Percentiles rank a stretch among this genome's conserved stretches.
Conservation (phyloP, 768 basidiomycete species). For the Coprinopsis cinerea region DNA sequence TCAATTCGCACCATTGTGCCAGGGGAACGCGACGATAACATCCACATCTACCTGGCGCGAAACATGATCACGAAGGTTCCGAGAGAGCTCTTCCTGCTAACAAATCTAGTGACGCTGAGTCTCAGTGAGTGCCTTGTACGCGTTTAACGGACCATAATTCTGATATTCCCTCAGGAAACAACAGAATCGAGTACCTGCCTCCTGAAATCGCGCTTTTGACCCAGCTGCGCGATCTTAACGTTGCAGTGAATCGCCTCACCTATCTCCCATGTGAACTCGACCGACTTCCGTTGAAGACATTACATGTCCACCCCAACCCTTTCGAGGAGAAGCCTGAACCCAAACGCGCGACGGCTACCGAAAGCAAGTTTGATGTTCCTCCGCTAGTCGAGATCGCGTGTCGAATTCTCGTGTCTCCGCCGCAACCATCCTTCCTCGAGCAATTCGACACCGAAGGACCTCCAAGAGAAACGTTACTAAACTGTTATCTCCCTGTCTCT, state of each 20-base stretch:
- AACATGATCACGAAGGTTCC: constrained; percentile 55
- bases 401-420: constrained; percentile 28
- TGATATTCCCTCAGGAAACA: too few species aligned
- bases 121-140: constrained; percentile 66
- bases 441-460: constrained; percentile 9
- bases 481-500: constrained; percentile 33
- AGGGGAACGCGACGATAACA: constrained; percentile 40
- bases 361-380: constrained; percentile 20
- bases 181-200: constrained; percentile 50
- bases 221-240: constrained; percentile 53
- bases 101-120: constrained; percentile 55
- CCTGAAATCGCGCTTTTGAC: constrained; percentile 53
- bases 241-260: constrained; percentile 51
- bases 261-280: constrained; percentile 61
- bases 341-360: constrained; percentile 18
- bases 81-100: constrained; percentile 47
- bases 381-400: constrained; percentile 29
- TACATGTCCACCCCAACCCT: constrained; percentile 54
- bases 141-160: too few species aligned
- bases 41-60: constrained; percentile 50
- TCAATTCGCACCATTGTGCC: constrained; percentile 24
- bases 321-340: constrained; percentile 33
- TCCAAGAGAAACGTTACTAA: constrained; percentile 22
- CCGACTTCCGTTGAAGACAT: constrained; percentile 34
- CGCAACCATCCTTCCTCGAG: constrained; percentile 10